Evolutionary conservation across 164 flowering plant genomes (phyloP), one percentile per base, ranked within the genome.

Genomic region (Cinnamomum micranthum): DNA sequence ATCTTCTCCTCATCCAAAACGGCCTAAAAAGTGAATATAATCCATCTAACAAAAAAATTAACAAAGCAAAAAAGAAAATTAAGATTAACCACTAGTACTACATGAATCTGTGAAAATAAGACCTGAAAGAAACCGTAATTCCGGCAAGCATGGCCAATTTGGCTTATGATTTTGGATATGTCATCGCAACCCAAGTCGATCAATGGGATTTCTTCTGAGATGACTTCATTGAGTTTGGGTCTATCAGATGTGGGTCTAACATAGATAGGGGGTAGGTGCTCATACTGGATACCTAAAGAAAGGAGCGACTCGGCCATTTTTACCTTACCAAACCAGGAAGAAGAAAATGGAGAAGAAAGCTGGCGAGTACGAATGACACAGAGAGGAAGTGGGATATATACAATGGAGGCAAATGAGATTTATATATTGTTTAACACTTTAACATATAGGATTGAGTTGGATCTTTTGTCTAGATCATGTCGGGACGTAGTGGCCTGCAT

Each of bases 51-150:
- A 35, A 35, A 35, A 35, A 35, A 27, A 62, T 62, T 17, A 68
- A 23, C 52, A 10, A 20, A 47, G 47, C 65, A 14, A 0, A 13
- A 14, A 65, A 65, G 15, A 15, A 55, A 55, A 52, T 17, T 12
- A 52, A 19, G 60, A 55, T 14, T 55, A 12, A 55, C 60, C 20
- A 55, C 66, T 64, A 20, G 10, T 35, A 35, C 47, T 35, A 35
- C 47, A 23, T 33, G 28, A 25, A 23, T 25, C 19, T 23, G 19
- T 24, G 9, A 33, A 50, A 25, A 41, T 17, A 60, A 35, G 31
- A 90, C 94, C 88, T 88, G 92, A 71, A 90, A 90, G 70, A 90
- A 87, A 3, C 95, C 95, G 65, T 73, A 86, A 17, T 5, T 4
- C 19, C 58, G 76, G 76, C 95, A 91, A 14, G 95, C 95, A 31